Evolutionary conservation across 2,329 filamentous ascomycete species (phyloP).

Genomic region (Ceratocystiopsis sp.): DNA sequence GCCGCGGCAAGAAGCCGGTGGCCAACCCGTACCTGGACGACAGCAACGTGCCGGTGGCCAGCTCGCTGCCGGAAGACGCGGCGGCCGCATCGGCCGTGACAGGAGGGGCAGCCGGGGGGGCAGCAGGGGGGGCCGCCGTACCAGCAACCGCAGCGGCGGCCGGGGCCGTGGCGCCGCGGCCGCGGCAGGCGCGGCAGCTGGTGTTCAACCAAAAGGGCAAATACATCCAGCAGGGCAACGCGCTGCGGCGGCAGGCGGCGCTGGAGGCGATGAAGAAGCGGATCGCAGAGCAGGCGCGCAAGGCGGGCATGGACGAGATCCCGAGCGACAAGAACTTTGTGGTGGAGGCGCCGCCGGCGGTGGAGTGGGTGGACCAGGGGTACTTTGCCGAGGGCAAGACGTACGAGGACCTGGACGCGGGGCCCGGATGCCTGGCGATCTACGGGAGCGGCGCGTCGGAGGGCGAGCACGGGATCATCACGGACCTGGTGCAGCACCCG

Average conservation of each 20-base stretch:
- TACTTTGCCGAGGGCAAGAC: slow-evolving; percentile 51
- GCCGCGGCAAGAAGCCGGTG: not conserved
- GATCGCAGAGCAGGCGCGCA: slow-evolving; percentile 73
- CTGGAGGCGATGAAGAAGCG: slow-evolving; percentile 90
- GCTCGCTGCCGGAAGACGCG: slow-evolving; percentile 37
- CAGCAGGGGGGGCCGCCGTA: not conserved
- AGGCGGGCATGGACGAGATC: slow-evolving; percentile 88
- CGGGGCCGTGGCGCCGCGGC: slow-evolving; percentile 33
- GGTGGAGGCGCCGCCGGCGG: slow-evolving; percentile 64
- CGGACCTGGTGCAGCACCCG: slow-evolving; percentile 81
- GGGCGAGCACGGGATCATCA: slow-evolving; percentile 78
- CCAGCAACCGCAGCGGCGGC: slow-evolving; percentile 26
- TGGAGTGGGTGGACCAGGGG: slow-evolving; percentile 98
- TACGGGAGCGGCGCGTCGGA: slow-evolving; percentile 17
- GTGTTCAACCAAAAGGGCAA: slow-evolving; percentile 93
- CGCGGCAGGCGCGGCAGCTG: slow-evolving; percentile 56
- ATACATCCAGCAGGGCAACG: slow-evolving; percentile 88
- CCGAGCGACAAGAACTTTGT: slow-evolving; percentile 80
- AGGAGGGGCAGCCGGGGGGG: slow-evolving; percentile 13
- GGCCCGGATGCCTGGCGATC: slow-evolving; percentile 36
- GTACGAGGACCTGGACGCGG: slow-evolving; percentile 53
- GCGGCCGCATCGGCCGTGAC: slow-evolving; percentile 52
- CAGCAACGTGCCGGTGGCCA: slow-evolving; percentile 33
- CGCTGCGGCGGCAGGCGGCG: slow-evolving; percentile 69
- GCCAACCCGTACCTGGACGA: slow-evolving; percentile 72